Percentiles rank a stretch among this genome's conserved stretches.
Evolutionary conservation across 78 protist genomes (phyloP).

Genomic region (Dictyostelium firmibasis): DNA sequence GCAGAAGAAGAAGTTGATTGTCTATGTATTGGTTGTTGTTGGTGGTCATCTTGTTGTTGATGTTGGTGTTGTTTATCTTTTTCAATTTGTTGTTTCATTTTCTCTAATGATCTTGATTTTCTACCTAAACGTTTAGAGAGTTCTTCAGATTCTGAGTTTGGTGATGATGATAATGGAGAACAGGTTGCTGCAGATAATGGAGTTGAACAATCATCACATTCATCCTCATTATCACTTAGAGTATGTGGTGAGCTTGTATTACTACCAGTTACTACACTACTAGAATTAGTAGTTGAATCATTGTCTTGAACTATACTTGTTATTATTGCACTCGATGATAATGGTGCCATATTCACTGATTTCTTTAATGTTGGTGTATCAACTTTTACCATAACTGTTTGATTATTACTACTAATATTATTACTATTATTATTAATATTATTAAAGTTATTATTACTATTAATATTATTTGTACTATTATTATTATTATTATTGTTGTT

Average conservation of each 20-base stretch:
- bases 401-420: background rate
- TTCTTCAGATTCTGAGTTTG: conserved; percentile 36
- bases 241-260: background rate
- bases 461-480: too few species aligned
- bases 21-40: background rate
- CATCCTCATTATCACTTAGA: background rate
- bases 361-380: conserved; percentile 5
- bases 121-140: background rate
- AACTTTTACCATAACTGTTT: conserved; percentile 8
- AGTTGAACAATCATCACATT: background rate
- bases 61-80: background rate
- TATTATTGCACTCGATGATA: background rate
- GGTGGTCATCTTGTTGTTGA: background rate
- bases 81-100: background rate
- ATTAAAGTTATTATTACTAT: background rate
- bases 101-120: background rate
- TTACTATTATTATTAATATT: background rate
- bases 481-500: background rate
- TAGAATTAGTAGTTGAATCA: background rate
- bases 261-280: background rate
- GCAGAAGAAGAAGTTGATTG: background rate
- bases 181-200: background rate
- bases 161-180: conserved; percentile 14
- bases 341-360: conserved; percentile 6
- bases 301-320: background rate